A percentile compares a stretch with the other conserved stretches of the same genome.
These are phyloP conservation scores for Beauveria brongniartii DNA, from an alignment of 2,329 filamentous ascomycete species.

Conservation along the genomic window DNA sequence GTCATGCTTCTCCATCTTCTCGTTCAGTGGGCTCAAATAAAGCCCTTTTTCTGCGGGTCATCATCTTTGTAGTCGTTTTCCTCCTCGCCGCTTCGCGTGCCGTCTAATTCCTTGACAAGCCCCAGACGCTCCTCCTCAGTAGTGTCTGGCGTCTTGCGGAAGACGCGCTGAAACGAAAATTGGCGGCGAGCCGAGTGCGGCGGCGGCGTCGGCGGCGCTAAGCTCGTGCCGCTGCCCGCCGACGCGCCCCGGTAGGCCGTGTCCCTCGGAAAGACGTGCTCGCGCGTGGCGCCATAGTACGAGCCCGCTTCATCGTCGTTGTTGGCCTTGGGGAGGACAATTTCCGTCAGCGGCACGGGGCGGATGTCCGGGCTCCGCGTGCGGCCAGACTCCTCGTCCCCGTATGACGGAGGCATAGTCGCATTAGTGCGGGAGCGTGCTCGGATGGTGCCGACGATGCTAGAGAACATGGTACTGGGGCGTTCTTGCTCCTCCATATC, in stretches of 20 bases:
- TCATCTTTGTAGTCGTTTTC: background rate
- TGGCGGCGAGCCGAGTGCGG: conserved; percentile 60
- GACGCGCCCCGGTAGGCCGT: conserved; percentile 43
- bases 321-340: conserved; percentile 42
- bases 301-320: conserved; percentile 32
- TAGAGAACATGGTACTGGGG: conserved; percentile 42
- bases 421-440: conserved; percentile 26
- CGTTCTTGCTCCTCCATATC: conserved; percentile 47
- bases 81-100: conserved; percentile 16
- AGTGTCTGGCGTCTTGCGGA: conserved; percentile 41
- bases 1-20: background rate
- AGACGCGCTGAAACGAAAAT: conserved; percentile 89
- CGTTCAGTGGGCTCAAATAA: background rate
- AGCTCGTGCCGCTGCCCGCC: conserved; percentile 31
- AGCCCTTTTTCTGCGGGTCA: background rate
- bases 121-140: conserved; percentile 80
- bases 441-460: conserved; percentile 47
- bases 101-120: conserved; percentile 66
- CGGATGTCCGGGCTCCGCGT: conserved; percentile 46
- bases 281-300: conserved; percentile 30
- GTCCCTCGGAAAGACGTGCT: conserved; percentile 40
- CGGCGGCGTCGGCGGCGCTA: conserved; percentile 55
- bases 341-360: conserved; percentile 55
- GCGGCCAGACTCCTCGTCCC: conserved; percentile 31
- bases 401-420: conserved; percentile 23